Base-by-base conservation (phyloP, 495 filamentous ascomycete species). In the Eremomyces bilateralis region DNA sequence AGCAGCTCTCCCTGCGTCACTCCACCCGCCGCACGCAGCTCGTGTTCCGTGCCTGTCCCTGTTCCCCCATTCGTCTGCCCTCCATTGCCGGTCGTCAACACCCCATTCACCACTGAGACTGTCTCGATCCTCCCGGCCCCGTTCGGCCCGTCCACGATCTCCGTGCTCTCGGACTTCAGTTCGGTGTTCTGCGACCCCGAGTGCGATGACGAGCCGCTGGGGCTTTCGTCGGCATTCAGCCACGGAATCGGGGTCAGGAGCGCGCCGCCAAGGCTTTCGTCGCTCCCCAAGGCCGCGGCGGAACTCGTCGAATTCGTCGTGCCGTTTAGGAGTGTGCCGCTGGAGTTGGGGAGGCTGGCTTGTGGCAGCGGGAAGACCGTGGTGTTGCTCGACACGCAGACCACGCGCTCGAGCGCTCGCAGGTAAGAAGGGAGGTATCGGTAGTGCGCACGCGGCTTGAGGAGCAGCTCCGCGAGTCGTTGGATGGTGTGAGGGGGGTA, bases 241-340 rank as follows among this genome's bases (percentile, higher is more conserved):
- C 88, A 95, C 0, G 83, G 79, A 30, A 97, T 97, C 0, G 85
- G 85, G 0, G 88, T 94, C 17, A 97, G 62, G 22, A 93, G 64
- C 0, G 90, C 88, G 6, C 88, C 88, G 25, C 88, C 85, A 4
- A 97, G 59, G 13, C 71, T 77, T 45, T 95, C 88, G 51, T 93
- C 84, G 35, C 74, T 76, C 0, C 80, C 83, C 3, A 81, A 53
- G n/a, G 25, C 4, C 13, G 8, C 21, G 32, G 6, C 20, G 17
- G 13, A 20, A 10, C 20, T 32, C 3, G 38, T 33, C 0, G 50
- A 39, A 36, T 40, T 15, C 12, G 38, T 29, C 8, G 43, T 44
- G 34, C 54, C 56, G 34, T 61, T 61, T 15, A 60, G 47, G 20
- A 52, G 45, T 31, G 41, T 40, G n/a, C 37, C 31, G 53, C 47